Evolutionary conservation across 1,139 yeast genomes (phyloP).

Genomic region (Schizosaccharomyces versatilis): DNA sequence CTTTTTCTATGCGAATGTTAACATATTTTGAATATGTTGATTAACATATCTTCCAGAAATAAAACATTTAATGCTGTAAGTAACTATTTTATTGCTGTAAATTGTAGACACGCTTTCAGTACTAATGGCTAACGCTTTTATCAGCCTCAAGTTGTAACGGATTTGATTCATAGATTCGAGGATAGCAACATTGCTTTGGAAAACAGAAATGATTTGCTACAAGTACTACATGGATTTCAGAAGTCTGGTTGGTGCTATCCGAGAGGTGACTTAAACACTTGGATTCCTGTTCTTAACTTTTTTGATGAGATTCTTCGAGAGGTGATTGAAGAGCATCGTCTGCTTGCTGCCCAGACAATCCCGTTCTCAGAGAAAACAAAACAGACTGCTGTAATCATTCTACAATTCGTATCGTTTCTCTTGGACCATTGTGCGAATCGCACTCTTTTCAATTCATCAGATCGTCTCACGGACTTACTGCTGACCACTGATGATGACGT

Average conservation of each 20-base stretch:
- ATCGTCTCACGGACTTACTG: constrained; percentile 34
- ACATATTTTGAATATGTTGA: too few species aligned
- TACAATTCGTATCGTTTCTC: constrained; percentile 40
- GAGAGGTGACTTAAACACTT: constrained; percentile 49
- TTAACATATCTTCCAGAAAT: too few species aligned
- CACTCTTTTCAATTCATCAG: constrained; percentile 30
- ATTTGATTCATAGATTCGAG: too few species aligned
- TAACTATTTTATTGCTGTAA: too few species aligned
- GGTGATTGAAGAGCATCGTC: constrained; percentile 32
- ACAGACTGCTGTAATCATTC: constrained; percentile 29
- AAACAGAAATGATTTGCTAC: too few species aligned
- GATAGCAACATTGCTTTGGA: too few species aligned
- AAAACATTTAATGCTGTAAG: too few species aligned
- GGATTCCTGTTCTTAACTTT: constrained; percentile 56
- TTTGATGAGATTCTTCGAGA: constrained; percentile 45
- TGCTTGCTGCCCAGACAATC: constrained; percentile 18
- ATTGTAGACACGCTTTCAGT: too few species aligned
- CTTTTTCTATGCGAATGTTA: too few species aligned
- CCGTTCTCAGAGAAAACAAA: constrained; percentile 22
- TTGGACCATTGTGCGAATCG: constrained; percentile 52
- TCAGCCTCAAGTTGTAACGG: too few species aligned
- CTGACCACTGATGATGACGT: constrained; percentile 37
- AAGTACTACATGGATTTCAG: too few species aligned
- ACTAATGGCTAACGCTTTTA: too few species aligned
- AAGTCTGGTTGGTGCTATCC: constrained; percentile 35